Base-by-base conservation (phyloP, 2,329 filamentous ascomycete genomes). In the Cryphonectria radicalis region DNA sequence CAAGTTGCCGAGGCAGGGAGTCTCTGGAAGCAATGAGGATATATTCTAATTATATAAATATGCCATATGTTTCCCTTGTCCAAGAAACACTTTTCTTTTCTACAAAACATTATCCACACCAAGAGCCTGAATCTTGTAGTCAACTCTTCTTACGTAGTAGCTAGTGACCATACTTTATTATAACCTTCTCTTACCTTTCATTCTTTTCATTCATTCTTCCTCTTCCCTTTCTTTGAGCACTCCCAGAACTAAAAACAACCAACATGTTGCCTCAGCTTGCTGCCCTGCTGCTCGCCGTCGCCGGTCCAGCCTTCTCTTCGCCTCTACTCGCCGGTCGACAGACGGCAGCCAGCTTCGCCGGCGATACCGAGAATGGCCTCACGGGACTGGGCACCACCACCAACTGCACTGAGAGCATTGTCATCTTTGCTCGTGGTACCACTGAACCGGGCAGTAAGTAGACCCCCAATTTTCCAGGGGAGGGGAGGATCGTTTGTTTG, bases 341-440 rank as follows among this genome's bases (percentile, higher is more conserved):
- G 17, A 19, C 43, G 2, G 40, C 66, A n/a, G 42, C 46, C 37
- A 60, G 62, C 43, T 63, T 66, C 25, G 5, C 43, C 22, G 35
- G 67, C 6, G 57, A 57, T 43, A 72, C 63, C 3, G 57, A 72
- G 59, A 67, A 72, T 22, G 68, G 55, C 7, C 68, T 72, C 8
- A 11, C 43, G 7, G 69, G 66, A 37, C 46, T 55, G 25, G 66
- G 57, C 17, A 42, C 40, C 40, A 22, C 19, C 57, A 22, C 19
- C 25, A 63, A 55, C 22, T 72, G 73, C 66, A 55, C 73, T 2
- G 69, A 73, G 63, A 69, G 77, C n/a, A 76, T 75, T 59, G 72
- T 79, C 50, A 68, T 79, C 42, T 79, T 77, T 63, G 77, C 77
- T 32, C 75, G 78, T n/a, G 78, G 77, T 10, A 78, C 77, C 1